phyloP scores from a whole-genome alignment of 2,329 filamentous ascomycete species.

The Pseudonectria foliicola region DNA sequence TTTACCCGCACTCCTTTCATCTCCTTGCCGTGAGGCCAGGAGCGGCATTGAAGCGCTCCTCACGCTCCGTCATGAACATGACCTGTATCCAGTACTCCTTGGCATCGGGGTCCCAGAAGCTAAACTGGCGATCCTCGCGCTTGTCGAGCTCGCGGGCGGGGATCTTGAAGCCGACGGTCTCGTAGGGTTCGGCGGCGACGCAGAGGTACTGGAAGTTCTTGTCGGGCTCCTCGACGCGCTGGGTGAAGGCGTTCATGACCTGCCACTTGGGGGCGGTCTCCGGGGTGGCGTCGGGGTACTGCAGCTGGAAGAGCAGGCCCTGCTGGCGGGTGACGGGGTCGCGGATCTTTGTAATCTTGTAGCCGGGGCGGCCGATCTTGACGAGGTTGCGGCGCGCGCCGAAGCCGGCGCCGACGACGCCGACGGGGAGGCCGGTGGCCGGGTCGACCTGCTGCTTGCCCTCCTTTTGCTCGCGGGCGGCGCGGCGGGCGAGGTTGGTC shows the following conservation, averaged over 20 bases:
- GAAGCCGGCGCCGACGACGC: constrained; percentile 63
- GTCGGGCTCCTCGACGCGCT: constrained; percentile 91
- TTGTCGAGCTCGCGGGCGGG: constrained; percentile 90
- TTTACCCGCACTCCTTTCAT: constrained; percentile 23
- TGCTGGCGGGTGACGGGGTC: constrained; percentile 84
- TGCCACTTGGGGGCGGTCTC: constrained; percentile 76
- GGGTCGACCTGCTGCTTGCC: constrained; percentile 64
- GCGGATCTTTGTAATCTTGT: constrained; percentile 94
- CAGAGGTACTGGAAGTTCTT: constrained; percentile 92
- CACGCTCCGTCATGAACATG: constrained; percentile 96
- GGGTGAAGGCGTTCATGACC: constrained; percentile 97
- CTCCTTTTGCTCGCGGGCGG: constrained; percentile 90
- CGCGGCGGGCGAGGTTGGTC: constrained; percentile 91
- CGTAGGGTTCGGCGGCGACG: constrained; percentile 93
- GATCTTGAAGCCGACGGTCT: constrained; percentile 94
- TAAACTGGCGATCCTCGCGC: constrained; percentile 80
- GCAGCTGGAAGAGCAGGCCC: constrained; percentile 89
- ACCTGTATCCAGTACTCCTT: constrained; percentile 98
- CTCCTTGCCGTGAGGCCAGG: constrained; percentile 49
- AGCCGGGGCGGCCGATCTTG: constrained; percentile 93
- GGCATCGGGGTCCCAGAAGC: constrained; percentile 89
- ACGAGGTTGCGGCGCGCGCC: constrained; percentile 67
- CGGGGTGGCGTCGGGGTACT: constrained; percentile 82
- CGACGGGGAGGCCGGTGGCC: constrained; percentile 62
- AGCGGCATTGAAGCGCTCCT: constrained; percentile 73